Percentiles rank a stretch among this genome's conserved stretches.
These are phyloP conservation scores for Trypanosoma caninum DNA, from an alignment of 208 protist species.

Conservation along the genomic window DNA sequence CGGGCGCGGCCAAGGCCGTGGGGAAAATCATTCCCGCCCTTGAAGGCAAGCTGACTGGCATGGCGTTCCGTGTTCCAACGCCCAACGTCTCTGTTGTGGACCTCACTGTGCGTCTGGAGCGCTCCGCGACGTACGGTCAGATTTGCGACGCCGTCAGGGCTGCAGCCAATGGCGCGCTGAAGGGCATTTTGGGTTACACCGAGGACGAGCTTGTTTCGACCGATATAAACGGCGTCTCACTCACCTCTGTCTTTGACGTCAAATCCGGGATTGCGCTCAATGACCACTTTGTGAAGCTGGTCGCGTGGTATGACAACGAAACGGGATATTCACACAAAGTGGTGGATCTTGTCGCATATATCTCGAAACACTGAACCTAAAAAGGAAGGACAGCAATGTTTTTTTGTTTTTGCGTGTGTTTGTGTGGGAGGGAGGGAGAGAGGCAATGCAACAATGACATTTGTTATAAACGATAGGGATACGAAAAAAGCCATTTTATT, in stretches of 20 bases:
- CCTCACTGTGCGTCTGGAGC: constrained; percentile 35
- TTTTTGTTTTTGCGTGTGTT: too few species aligned
- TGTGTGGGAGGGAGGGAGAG: too few species aligned
- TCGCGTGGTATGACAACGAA: constrained; percentile 99
- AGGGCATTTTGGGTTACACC: constrained; percentile 95
- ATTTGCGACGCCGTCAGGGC: constrained; percentile 38
- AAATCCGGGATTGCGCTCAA: constrained; percentile 94
- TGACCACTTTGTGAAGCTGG: constrained; percentile 97
- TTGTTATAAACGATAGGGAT: background rate
- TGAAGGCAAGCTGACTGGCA: constrained; percentile 79
- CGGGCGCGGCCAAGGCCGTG: constrained; percentile 98
- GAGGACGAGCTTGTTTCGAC: constrained; percentile 97
- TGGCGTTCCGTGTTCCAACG: constrained; percentile 97
- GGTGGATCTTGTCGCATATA: constrained; percentile 89
- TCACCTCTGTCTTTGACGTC: constrained; percentile 97
- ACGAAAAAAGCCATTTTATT: constrained; percentile 13
- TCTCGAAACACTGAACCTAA: constrained; percentile 3
- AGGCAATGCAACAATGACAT: too few species aligned
- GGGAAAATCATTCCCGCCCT: constrained; percentile 89
- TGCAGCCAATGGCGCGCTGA: constrained; percentile 67
- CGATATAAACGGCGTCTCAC: constrained; percentile 95
- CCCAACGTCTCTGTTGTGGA: constrained; percentile 51
- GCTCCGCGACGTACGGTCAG: constrained; percentile 32
- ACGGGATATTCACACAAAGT: constrained; percentile 96
- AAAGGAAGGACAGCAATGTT: too few species aligned